phyloP scores from a whole-genome alignment of 768 basidiomycete genomes.

The Rhizopogon vinicolor region DNA sequence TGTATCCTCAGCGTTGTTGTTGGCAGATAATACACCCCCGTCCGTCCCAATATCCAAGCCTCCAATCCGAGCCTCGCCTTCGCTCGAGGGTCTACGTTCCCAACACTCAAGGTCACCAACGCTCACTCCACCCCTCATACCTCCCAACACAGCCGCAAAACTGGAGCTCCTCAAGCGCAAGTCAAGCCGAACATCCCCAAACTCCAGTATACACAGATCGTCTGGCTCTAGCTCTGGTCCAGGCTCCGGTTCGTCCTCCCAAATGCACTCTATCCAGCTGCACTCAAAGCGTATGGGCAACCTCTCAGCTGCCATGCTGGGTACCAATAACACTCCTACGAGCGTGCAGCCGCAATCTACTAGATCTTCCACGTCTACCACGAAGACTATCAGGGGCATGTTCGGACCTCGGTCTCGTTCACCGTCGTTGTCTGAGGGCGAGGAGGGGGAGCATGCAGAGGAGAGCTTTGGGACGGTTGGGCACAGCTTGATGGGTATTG shows the following conservation, averaged over 20 bases:
- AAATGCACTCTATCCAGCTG: neutral
- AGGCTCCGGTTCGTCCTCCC: neutral
- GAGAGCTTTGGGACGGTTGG: slow-evolving; percentile 58
- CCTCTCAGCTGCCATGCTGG: neutral
- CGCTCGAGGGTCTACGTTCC: slow-evolving; percentile 15
- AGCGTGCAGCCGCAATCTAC: neutral
- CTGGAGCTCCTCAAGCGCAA: slow-evolving; percentile 33
- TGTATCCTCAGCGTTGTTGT: slow-evolving; percentile 9
- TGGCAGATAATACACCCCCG: neutral
- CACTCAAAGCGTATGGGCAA: neutral
- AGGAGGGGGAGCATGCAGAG: slow-evolving; percentile 30
- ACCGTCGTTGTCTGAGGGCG: slow-evolving; percentile 32
- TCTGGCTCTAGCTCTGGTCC: neutral
- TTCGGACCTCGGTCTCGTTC: slow-evolving; percentile 51
- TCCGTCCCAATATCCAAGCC: slow-evolving; percentile 20
- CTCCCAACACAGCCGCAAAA: slow-evolving; percentile 28
- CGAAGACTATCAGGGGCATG: slow-evolving; percentile 57
- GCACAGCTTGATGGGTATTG: slow-evolving; percentile 33
- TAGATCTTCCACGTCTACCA: slow-evolving; percentile 22
- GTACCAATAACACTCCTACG: too few species aligned
- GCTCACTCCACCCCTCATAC: slow-evolving; percentile 42
- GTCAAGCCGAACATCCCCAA: neutral
- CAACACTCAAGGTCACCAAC: slow-evolving; percentile 20
- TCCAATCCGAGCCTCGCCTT: slow-evolving; percentile 13
- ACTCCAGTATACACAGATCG: neutral